These are phyloP conservation scores for Aspergillus fructus DNA, from an alignment of 2,329 filamentous ascomycete genomes.

Conservation along the genomic window DNA sequence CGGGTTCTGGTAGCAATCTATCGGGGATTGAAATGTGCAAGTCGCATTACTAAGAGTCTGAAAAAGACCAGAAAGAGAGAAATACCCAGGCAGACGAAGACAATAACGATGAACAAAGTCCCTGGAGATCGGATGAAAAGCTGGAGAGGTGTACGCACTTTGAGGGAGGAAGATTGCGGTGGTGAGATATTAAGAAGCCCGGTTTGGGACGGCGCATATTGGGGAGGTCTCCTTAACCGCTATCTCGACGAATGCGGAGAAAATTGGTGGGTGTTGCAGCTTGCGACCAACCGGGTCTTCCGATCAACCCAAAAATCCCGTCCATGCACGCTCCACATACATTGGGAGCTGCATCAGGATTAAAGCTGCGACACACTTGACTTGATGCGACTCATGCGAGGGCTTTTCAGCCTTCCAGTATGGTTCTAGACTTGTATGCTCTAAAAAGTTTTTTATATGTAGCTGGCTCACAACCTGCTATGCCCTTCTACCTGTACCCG, in stretches of 20 bases:
- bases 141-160: conserved; percentile 4
- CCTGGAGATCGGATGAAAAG: neutral
- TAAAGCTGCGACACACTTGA: neutral
- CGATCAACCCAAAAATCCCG: neutral
- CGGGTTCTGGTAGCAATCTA: neutral
- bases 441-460: neutral
- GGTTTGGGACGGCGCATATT: neutral
- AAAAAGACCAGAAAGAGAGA: neutral
- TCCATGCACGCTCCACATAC: neutral
- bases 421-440: neutral
- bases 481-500: neutral
- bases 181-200: conserved; percentile 9
- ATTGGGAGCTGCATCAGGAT: neutral
- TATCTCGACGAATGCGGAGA: conserved; percentile 14
- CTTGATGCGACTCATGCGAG: neutral
- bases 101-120: neutral
- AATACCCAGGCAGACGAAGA: neutral
- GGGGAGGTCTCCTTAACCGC: neutral
- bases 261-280: neutral
- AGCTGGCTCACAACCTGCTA: neutral
- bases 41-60: neutral
- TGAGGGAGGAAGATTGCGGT: neutral
- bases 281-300: conserved; percentile 8
- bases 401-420: neutral
- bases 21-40: neutral